These are phyloP conservation scores for Scutellaria galericulata DNA, from an alignment of 257 asterid species.

Conservation along the genomic window DNA sequence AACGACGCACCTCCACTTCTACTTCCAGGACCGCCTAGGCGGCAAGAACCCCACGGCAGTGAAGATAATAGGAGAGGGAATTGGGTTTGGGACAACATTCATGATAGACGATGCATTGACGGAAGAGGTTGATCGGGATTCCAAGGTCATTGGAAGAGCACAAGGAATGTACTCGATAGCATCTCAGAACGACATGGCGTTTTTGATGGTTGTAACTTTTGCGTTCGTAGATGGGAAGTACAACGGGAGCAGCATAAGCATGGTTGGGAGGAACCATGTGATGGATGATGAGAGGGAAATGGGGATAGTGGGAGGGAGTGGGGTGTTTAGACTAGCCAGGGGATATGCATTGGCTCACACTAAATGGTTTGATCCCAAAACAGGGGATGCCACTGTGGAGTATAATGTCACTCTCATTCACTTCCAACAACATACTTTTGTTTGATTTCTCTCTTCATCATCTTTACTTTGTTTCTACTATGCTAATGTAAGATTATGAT, in stretches of 20 bases:
- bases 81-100: constrained; percentile 39
- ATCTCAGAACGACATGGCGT: constrained; percentile 33
- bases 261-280: constrained; percentile 53
- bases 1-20: constrained; percentile 48
- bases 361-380: constrained; percentile 35
- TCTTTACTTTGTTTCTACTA: not conserved
- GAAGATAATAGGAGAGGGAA: constrained; percentile 15
- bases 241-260: constrained; percentile 49
- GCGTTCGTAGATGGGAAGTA: constrained; percentile 37
- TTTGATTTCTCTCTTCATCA: not conserved
- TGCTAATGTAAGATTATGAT: not conserved
- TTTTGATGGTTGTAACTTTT: constrained; percentile 45
- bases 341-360: constrained; percentile 53
- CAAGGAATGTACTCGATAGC: constrained; percentile 50
- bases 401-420: constrained; percentile 46
- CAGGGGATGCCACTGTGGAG: constrained; percentile 52
- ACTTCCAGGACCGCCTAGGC: constrained; percentile 45
- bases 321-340: constrained; percentile 46
- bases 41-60: constrained; percentile 44
- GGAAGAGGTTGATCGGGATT: constrained; percentile 22
- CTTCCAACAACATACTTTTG: not conserved
- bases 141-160: constrained; percentile 49
- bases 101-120: constrained; percentile 49
- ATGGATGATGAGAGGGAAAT: constrained; percentile 47
- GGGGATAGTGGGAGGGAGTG: constrained; percentile 58